A percentile compares a stretch with the other conserved stretches of the same genome.
phyloP scores from a whole-genome alignment of 1,284 basidiomycete species.

The Moesziomyces sp. region DNA sequence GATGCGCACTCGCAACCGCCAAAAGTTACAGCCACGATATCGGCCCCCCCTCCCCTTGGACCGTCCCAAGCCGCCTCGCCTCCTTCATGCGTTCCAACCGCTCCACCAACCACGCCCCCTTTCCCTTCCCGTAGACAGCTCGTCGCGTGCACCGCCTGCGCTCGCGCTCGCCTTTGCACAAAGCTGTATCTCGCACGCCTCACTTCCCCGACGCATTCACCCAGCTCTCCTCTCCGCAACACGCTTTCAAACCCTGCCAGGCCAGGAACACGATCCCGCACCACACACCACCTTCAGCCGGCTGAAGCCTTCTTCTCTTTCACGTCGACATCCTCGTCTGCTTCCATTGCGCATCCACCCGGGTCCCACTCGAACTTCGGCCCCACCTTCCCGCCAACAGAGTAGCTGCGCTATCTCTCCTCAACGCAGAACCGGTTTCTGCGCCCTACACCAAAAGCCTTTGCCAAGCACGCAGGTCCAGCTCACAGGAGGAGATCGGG shows the following conservation, averaged over 20 bases:
- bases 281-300: conserved; percentile 17
- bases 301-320: conserved; percentile 10
- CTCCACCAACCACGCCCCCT: not conserved
- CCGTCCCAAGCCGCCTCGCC: too few species aligned
- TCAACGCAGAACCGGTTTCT: not conserved
- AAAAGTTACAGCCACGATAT: not conserved
- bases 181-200: not conserved
- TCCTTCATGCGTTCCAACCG: not conserved
- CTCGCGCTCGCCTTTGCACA: not conserved
- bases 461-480: conserved; percentile 7
- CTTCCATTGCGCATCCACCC: not conserved
- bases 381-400: not conserved
- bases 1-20: not conserved
- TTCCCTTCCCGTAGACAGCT: not conserved
- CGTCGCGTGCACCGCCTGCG: not conserved
- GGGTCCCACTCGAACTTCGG: not conserved
- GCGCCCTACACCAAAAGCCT: not conserved
- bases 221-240: too few species aligned
- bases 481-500: conserved; percentile 18
- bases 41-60: too few species aligned
- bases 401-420: not conserved
- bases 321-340: not conserved
- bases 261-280: not conserved
- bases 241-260: too few species aligned
- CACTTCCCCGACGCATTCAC: not conserved